These are phyloP conservation scores for Cryptococcus sp. DNA, from an alignment of 1,284 basidiomycete genomes.

Conservation along the genomic window DNA sequence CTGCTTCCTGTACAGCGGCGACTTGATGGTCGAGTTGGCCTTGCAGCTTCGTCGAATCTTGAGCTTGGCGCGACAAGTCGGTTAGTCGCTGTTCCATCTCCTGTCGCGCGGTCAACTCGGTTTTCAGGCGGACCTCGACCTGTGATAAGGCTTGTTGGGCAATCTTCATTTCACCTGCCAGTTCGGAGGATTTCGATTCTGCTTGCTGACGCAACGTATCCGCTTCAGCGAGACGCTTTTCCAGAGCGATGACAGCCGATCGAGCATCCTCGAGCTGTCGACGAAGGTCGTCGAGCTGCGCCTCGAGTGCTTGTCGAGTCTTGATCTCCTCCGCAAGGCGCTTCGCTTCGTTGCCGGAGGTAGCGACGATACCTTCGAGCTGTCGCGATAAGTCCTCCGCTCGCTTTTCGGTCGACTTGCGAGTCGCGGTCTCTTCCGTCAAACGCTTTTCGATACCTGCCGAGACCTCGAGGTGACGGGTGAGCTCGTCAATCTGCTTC, in stretches of 20 bases:
- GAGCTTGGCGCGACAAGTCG: not conserved
- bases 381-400: slow-evolving; percentile 4
- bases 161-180: no score
- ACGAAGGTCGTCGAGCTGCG: no score
- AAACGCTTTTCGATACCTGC: no score
- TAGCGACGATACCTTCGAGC: not conserved
- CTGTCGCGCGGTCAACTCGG: not conserved
- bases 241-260: no score
- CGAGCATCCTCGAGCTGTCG: no score
- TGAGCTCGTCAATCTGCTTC: no score
- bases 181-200: no score
- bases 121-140: not conserved
- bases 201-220: no score
- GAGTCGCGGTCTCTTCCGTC: not conserved
- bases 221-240: no score
- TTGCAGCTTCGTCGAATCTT: not conserved
- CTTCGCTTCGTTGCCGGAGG: not conserved
- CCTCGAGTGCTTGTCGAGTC: not conserved
- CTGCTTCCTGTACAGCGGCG: not conserved
- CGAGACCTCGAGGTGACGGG: no score
- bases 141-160: no score
- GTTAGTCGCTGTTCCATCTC: not conserved
- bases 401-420: slow-evolving; percentile 6
- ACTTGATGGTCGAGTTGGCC: not conserved
- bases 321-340: not conserved